Evolutionary conservation across 73 alveolate species (phyloP), one percentile per base, ranked within the genome.

Genomic region (Blepharisma japonicum): DNA sequence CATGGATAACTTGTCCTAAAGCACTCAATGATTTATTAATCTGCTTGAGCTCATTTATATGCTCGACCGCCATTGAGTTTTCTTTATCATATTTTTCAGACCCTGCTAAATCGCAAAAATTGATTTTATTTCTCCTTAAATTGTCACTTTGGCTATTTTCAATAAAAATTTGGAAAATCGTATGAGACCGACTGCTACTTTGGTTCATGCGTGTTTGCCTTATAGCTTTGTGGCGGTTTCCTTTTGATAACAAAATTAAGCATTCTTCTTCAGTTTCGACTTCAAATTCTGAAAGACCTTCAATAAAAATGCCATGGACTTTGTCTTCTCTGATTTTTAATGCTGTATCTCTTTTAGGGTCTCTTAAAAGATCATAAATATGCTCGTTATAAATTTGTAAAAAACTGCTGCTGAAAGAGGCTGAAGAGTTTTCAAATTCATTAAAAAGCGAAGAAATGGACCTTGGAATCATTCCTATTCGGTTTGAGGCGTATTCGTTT

Each of bases 351-450:
- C 81, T 61, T 50, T 83, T 85, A n/a, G 66, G 45, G 6, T 78
- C 85, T 55, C 79, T 82, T 27, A 96, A 90, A 56, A 96, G 91
- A 83, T 96, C 99, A 83, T 90, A 96, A n/a, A 96, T 92, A 78
- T 87, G 79, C 77, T 96, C 99, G 87, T 96, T 96, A 66, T 96
- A 96, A 8, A 96, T 96, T 86, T 96, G 98, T 67, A 94, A 96
- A 50, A 97, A 92, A 71, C 98, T 89, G 78, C 94, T 32, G 3
- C 42, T 32, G 3, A 32, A 88, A 11, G 91, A 88, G 42, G 82
- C 92, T 79, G 79, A 84, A 6, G 84, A 46, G 42, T 80, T 79
- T 67, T 51, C 85, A 21, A 80, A 54, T 55, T 84, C 87, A 55
- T 68, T 42, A 9, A 9, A 68, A 45, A 71, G 7, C 20, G 47